phyloP scores from a whole-genome alignment of 345 rosid species.

The Eutrema yunnanense region DNA sequence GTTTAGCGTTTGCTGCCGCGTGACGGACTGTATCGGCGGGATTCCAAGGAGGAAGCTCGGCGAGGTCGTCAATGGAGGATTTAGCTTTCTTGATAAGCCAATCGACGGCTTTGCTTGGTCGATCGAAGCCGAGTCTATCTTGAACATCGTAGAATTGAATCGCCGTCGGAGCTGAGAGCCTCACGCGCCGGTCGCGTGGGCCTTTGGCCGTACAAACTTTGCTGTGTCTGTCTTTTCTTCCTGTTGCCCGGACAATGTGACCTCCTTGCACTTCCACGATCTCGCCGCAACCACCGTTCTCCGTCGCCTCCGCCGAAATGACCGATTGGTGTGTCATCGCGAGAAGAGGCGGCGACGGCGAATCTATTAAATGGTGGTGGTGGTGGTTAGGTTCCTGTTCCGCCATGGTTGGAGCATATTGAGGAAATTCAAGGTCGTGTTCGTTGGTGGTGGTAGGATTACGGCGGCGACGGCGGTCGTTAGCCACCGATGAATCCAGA shows the following conservation, averaged over 20 bases:
- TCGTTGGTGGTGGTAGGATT: background rate
- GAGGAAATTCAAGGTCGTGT: constrained; percentile 24
- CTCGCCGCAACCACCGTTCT: constrained; percentile 47
- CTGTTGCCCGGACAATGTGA: constrained; percentile 86
- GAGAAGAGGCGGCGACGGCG: constrained; percentile 46
- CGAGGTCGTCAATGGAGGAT: constrained; percentile 76
- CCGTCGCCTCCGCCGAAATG: constrained; percentile 28
- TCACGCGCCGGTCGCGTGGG: constrained; percentile 90
- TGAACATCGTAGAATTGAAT: constrained; percentile 95
- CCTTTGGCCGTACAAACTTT: constrained; percentile 95
- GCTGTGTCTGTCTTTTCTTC: constrained; percentile 86
- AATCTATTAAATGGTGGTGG: constrained; percentile 37
- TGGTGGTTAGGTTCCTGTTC: constrained; percentile 32
- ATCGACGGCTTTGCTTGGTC: constrained; percentile 96
- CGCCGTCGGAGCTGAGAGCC: constrained; percentile 93
- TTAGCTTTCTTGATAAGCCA: constrained; percentile 91
- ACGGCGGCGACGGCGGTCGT: constrained; percentile 19
- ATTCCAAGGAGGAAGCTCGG: constrained; percentile 75
- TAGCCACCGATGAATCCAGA: constrained; percentile 23
- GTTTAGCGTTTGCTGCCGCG: constrained; percentile 16
- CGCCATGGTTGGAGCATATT: constrained; percentile 30
- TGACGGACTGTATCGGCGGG: constrained; percentile 29
- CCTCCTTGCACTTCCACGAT: constrained; percentile 96
- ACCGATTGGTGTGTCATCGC: constrained; percentile 12
- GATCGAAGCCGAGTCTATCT: constrained; percentile 87